These are phyloP conservation scores for Epicoccum nigrum DNA, from an alignment of 2,329 filamentous ascomycete species.

Conservation along the genomic window DNA sequence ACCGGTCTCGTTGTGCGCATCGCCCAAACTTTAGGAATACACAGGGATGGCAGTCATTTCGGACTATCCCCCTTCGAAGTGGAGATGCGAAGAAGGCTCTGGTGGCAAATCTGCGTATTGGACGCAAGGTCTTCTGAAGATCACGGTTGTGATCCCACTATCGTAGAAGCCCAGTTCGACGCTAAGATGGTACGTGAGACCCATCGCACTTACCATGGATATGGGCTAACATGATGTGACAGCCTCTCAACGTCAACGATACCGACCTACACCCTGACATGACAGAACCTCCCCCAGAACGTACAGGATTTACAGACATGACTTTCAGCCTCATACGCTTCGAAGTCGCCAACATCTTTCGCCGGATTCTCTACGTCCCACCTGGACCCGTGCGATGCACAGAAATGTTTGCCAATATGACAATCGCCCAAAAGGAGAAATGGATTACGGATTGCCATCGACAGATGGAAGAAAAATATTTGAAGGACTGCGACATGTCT, in stretches of 20 bases:
- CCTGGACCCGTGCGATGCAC: constrained; percentile 51
- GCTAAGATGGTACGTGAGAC: constrained; percentile 56
- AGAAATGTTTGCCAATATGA: constrained; percentile 52
- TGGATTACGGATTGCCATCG: constrained; percentile 58
- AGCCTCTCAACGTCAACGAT: constrained; percentile 64
- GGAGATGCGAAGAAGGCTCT: constrained; percentile 64
- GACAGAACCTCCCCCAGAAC: constrained; percentile 55
- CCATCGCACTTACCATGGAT: no score
- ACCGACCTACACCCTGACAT: constrained; percentile 57
- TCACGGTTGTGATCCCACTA: constrained; percentile 67
- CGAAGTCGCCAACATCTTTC: constrained; percentile 57
- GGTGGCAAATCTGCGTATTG: constrained; percentile 65
- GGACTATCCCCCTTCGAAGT: constrained; percentile 64
- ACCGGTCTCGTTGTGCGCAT: constrained; percentile 65
- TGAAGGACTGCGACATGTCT: constrained; percentile 59
- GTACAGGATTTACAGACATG: constrained; percentile 63
- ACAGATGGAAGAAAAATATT: constrained; percentile 56
- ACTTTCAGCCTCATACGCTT: constrained; percentile 61
- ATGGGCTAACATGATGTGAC: constrained; percentile 12
- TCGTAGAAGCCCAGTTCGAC: constrained; percentile 64
- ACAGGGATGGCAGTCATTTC: constrained; percentile 64
- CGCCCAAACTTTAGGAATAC: constrained; percentile 64
- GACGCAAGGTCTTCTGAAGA: constrained; percentile 68
- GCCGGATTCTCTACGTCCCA: constrained; percentile 53
- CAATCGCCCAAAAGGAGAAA: constrained; percentile 55